These are phyloP conservation scores for Tuber brumale DNA, from an alignment of 495 filamentous ascomycete species.

Conservation along the genomic window DNA sequence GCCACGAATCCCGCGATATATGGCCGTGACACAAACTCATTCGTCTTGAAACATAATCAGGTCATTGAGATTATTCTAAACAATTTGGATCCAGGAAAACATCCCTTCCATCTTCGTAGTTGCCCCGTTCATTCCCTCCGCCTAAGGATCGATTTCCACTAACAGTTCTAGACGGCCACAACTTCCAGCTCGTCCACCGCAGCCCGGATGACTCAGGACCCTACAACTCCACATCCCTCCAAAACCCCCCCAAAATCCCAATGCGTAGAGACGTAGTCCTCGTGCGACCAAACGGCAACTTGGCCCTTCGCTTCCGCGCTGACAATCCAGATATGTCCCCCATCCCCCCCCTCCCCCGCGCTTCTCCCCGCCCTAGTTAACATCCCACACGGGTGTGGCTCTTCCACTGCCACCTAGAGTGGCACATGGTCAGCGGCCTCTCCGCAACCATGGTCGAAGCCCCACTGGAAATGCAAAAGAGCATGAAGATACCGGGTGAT, in stretches of 20 bases:
- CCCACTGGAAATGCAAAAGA: conserved; percentile 55
- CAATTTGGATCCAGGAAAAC: conserved; percentile 65
- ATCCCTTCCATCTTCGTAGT: conserved; percentile 72
- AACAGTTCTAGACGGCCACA: conserved; percentile 59
- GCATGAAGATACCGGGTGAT: conserved; percentile 55
- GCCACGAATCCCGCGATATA: conserved; percentile 63
- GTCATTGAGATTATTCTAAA: conserved; percentile 74
- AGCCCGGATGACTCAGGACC: conserved; percentile 49
- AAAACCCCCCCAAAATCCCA: conserved; percentile 46
- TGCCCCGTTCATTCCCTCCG: background rate
- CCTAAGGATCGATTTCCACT: conserved; percentile 26
- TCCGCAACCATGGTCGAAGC: conserved; percentile 57
- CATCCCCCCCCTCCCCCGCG: background rate
- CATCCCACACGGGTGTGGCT: conserved; percentile 52
- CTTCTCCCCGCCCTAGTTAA: conserved; percentile 13
- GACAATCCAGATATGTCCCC: conserved; percentile 59
- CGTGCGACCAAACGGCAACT: conserved; percentile 47
- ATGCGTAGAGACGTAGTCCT: conserved; percentile 52
- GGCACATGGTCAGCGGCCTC: conserved; percentile 58
- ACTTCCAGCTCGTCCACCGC: conserved; percentile 62
- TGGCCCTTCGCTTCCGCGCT: conserved; percentile 62
- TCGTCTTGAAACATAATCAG: conserved; percentile 60
- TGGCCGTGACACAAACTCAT: conserved; percentile 63
- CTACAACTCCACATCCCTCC: conserved; percentile 47
- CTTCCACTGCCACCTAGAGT: conserved; percentile 58